These are phyloP conservation scores for Avena eriantha DNA, from an alignment of 176 grass and related monocot species.

Conservation along the genomic window DNA sequence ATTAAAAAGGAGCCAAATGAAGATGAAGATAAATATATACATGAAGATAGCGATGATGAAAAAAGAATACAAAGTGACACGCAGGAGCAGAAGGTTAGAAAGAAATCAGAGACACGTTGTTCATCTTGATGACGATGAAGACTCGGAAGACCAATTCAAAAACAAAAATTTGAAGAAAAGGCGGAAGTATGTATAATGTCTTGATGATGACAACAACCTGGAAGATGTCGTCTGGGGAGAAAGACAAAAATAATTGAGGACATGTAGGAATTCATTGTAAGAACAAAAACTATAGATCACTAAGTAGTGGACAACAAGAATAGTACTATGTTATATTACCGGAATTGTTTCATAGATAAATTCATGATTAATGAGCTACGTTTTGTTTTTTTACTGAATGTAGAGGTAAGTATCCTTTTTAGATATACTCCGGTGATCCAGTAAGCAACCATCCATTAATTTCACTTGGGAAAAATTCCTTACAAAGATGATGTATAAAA, in stretches of 20 bases:
- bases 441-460: not conserved
- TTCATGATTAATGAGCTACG: no score
- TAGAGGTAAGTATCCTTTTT: not conserved
- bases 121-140: not conserved
- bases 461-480: not conserved
- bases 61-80: not conserved
- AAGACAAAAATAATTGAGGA: not conserved
- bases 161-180: not conserved
- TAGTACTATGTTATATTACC: not conserved
- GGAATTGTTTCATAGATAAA: not conserved
- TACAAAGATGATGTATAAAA: not conserved
- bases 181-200: not conserved
- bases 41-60: not conserved
- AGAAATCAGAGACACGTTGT: not conserved
- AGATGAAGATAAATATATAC: not conserved
- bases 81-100: not conserved
- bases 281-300: not conserved
- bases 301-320: not conserved
- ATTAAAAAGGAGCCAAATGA: not conserved
- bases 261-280: not conserved
- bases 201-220: not conserved
- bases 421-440: not conserved
- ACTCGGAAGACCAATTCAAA: not conserved
- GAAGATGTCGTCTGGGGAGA: no score
- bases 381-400: not conserved